Percentiles rank a stretch among this genome's conserved stretches.
phyloP scores from a whole-genome alignment of 2,329 filamentous ascomycete species.

The Exophiala lecanii-corni region DNA sequence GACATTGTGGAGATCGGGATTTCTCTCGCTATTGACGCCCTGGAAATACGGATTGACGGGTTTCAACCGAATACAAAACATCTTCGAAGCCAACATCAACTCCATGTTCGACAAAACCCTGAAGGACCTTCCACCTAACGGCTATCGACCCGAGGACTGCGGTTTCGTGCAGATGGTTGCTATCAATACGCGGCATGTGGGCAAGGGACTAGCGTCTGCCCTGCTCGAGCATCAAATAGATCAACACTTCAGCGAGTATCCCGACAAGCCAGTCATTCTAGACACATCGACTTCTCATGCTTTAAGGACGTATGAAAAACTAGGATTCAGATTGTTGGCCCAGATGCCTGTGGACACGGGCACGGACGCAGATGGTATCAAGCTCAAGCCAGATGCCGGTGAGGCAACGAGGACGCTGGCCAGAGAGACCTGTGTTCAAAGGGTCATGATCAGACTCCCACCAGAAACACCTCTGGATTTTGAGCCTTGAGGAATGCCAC shows the following conservation, averaged over 20 bases:
- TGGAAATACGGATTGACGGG: conserved; percentile 18
- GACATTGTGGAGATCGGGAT: conserved; percentile 12
- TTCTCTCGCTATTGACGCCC: conserved; percentile 10
- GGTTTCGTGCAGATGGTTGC: conserved; percentile 21
- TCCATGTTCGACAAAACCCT: conserved; percentile 15
- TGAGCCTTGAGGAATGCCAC: neutral
- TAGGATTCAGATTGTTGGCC: conserved; percentile 15
- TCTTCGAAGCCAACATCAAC: conserved; percentile 17
- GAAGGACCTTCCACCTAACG: conserved; percentile 7
- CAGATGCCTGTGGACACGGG: conserved; percentile 13
- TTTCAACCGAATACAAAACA: conserved; percentile 11
- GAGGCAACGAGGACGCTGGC: conserved; percentile 8
- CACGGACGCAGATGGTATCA: conserved; percentile 15
- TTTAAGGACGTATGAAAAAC: conserved; percentile 11
- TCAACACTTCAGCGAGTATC: conserved; percentile 13
- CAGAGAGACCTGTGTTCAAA: conserved; percentile 15
- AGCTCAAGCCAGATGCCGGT: conserved; percentile 6
- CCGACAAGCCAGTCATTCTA: conserved; percentile 14
- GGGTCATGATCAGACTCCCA: conserved; percentile 15
- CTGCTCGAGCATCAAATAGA: conserved; percentile 12
- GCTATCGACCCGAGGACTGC: conserved; percentile 10
- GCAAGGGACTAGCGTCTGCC: conserved; percentile 13
- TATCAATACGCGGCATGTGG: conserved; percentile 11
- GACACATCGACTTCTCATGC: conserved; percentile 15
- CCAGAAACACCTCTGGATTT: conserved; percentile 4